Evolutionary conservation across 148 eudicot genomes (phyloP), one percentile per base, ranked within the genome.

Genomic region (Silene conica): DNA sequence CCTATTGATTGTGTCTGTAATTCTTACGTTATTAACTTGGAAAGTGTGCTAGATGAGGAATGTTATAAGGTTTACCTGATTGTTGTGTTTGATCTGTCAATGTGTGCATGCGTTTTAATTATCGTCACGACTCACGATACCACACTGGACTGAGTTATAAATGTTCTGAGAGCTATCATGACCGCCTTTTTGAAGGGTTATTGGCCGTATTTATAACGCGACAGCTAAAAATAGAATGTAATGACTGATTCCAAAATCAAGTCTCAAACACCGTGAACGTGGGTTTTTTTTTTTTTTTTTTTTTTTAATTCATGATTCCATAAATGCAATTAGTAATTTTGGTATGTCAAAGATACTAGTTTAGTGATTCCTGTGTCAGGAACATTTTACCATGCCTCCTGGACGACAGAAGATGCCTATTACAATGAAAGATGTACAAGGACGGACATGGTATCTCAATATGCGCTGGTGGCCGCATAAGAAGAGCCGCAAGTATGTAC

Each of bases 391-490:
- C 43, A 12, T 15, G 21, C 61, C 20, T 54, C 31, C 38, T 54
- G 56, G 43, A 31, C 15, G 16, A 16, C 70, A 56, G 3, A 77
- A 23, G 3, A 20, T 28, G 70, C 41, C 74, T 20, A 4, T 77
- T 63, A 26, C 18, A n/a, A 10, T 63, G 12, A 25, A 50, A 52
- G 79, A 70, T 55, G 34, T 31, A 63, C 11, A 9, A 8, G 70
- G 74, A 10, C 1, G 4, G 6, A 4, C 18, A 4, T 77, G 79
- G 79, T 20, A 52, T 0, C 28, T 77, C 14, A 20, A 8, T 18
- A 5, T 70, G 60, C 56, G 55, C 43, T 71, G 74, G 70, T 77
- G 63, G 74, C 19, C 19, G 21, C 52, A 62, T 70, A 71, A 38
- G 19, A 63, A 31, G 1, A 63, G 70, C 70, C 69, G 63, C 48